Evolutionary conservation across 176 grass and related monocot species (phyloP).

Genomic region (Ensete ventricosum): DNA sequence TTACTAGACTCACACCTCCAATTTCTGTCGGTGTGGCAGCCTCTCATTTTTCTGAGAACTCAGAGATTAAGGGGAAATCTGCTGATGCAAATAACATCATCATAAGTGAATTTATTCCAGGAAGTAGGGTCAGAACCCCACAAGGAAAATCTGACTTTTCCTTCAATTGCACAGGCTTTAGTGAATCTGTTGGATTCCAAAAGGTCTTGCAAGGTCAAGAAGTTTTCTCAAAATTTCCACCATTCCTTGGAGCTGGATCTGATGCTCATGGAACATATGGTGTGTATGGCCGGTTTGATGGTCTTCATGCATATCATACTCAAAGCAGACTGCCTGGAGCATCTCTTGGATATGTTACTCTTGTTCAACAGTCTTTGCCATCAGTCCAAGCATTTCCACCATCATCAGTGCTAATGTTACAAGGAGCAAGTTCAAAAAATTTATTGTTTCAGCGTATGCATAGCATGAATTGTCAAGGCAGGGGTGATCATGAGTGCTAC

Average conservation of each 20-base stretch:
- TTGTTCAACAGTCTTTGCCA: slow-evolving; percentile 18
- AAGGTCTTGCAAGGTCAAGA: slow-evolving; percentile 99
- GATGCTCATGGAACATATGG: slow-evolving; percentile 28
- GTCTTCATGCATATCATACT: slow-evolving; percentile 20
- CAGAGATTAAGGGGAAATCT: slow-evolving; percentile 23
- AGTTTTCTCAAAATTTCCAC: slow-evolving; percentile 39
- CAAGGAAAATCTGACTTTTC: slow-evolving; percentile 40
- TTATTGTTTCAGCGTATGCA: slow-evolving; percentile 15
- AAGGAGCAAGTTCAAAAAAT: slow-evolving; percentile 23
- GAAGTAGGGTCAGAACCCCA: slow-evolving; percentile 35
- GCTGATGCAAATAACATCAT: slow-evolving; percentile 30
- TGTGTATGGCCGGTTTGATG: slow-evolving; percentile 27
- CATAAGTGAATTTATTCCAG: slow-evolving; percentile 22
- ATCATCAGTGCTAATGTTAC: slow-evolving; percentile 56
- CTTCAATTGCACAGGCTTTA: slow-evolving; percentile 73
- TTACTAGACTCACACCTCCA: slow-evolving; percentile 44
- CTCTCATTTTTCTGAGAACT: slow-evolving; percentile 33
- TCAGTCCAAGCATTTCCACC: slow-evolving; percentile 46
- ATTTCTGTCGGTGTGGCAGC: slow-evolving; percentile 33
- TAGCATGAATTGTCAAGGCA: slow-evolving; percentile 13
- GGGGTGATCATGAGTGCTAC: slow-evolving; percentile 18
- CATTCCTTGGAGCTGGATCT: slow-evolving; percentile 32
- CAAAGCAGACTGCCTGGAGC: slow-evolving; percentile 36
- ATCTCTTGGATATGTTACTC: slow-evolving; percentile 28
- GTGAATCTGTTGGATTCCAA: slow-evolving; percentile 79